A percentile compares a stretch with the other conserved stretches of the same genome.
phyloP scores from a whole-genome alignment of 2,329 filamentous ascomycete genomes.

The Colletotrichum abscissum region DNA sequence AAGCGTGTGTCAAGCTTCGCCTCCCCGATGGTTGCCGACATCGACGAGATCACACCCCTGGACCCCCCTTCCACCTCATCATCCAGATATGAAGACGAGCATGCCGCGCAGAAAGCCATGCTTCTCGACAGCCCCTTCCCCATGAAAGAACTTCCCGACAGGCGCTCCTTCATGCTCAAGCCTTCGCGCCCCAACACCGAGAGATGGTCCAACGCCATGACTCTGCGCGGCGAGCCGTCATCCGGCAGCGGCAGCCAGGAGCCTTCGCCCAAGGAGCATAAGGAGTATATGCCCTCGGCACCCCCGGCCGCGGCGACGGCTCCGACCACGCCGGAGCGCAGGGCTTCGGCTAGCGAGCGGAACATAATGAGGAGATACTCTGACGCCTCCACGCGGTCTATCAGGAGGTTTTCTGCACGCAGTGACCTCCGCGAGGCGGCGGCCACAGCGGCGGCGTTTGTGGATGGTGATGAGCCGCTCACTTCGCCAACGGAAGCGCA shows the following conservation, averaged over 20 bases:
- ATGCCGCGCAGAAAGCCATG: slow-evolving; percentile 15
- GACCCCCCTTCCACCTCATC: slow-evolving; percentile 11
- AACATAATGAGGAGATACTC: slow-evolving; percentile 28
- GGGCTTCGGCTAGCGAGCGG: slow-evolving; percentile 9
- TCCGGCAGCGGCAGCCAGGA: slow-evolving; percentile 11
- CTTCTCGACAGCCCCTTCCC: slow-evolving; percentile 26
- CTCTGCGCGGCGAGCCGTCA: slow-evolving; percentile 16
- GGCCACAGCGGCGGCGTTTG: slow-evolving; percentile 27
- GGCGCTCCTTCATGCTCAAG: slow-evolving; percentile 30
- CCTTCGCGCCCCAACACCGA: slow-evolving; percentile 22
- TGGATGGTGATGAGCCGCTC: slow-evolving; percentile 18
- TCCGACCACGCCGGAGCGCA: slow-evolving; percentile 22
- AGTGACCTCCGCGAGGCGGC: slow-evolving; percentile 29
- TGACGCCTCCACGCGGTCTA: slow-evolving; percentile 25
- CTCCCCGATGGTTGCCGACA: slow-evolving; percentile 24
- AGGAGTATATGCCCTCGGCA: not conserved
- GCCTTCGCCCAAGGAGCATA: not conserved
- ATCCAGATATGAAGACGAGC: slow-evolving; percentile 24
- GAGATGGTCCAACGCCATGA: slow-evolving; percentile 30
- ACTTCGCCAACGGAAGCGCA: slow-evolving; percentile 25
- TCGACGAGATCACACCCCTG: slow-evolving; percentile 22
- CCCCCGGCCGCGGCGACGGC: slow-evolving; percentile 14
- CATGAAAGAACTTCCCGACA: slow-evolving; percentile 20
- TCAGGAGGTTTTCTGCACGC: slow-evolving; percentile 29
- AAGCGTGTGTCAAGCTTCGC: slow-evolving; percentile 30